phyloP scores from a whole-genome alignment of 2,329 filamentous ascomycete genomes.

The Dothideomycetidae sp. region DNA sequence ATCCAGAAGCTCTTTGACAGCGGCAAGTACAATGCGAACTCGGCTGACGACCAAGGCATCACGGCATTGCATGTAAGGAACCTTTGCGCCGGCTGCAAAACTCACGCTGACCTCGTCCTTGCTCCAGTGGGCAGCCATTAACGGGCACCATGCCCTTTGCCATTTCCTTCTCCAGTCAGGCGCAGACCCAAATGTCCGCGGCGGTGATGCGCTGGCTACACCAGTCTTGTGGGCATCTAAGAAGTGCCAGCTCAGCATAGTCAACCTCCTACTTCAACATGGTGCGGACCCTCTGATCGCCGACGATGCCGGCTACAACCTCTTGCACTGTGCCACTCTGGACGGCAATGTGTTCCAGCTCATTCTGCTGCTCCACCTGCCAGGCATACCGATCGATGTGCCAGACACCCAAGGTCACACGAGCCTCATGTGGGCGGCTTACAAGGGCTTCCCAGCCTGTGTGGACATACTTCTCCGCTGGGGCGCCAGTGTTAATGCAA shows the following conservation, averaged over 20 bases:
- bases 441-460: conserved; percentile 87
- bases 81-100: too few relatives aligned
- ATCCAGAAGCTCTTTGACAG: conserved; percentile 85
- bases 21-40: conserved; percentile 67
- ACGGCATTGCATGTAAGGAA: conserved; percentile 77
- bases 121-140: conserved; percentile 88
- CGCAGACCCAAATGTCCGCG: conserved; percentile 87
- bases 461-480: conserved; percentile 87
- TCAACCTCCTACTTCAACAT: conserved; percentile 78
- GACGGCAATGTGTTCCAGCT: conserved; percentile 90
- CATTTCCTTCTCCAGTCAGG: conserved; percentile 79
- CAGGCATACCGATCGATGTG: conserved; percentile 81
- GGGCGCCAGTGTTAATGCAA: conserved; percentile 85
- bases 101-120: too few relatives aligned
- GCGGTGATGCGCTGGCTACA: conserved; percentile 87
- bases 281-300: conserved; percentile 86
- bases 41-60: conserved; percentile 81
- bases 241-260: conserved; percentile 89
- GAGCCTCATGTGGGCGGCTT: conserved; percentile 95
- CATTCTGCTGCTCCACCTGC: conserved; percentile 75
- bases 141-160: conserved; percentile 96
- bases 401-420: conserved; percentile 84
- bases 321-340: conserved; percentile 90
- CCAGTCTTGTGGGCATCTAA: conserved; percentile 95
- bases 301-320: conserved; percentile 95